Conservation (phyloP, 1,284 basidiomycete genomes). For the Cryptococcus sp. region DNA sequence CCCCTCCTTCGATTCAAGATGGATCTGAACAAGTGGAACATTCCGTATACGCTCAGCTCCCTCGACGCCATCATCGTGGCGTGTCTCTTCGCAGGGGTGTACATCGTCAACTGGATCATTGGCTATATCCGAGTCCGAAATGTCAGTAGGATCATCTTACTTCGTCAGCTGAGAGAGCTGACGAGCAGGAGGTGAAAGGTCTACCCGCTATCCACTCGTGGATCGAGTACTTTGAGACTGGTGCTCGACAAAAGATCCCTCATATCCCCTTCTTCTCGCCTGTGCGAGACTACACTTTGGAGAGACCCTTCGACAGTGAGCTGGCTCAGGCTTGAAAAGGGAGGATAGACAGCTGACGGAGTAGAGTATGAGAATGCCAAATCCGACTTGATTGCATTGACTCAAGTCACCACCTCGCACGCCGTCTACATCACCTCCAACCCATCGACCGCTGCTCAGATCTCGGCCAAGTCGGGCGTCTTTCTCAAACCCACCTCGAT, state of each 20-base stretch:
- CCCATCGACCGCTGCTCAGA: constrained; percentile 7
- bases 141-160: neutral
- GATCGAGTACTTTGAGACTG: constrained; percentile 19
- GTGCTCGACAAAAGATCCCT: constrained; percentile 14
- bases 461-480: constrained; percentile 7
- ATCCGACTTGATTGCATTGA: constrained; percentile 20
- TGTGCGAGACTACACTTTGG: constrained; percentile 10
- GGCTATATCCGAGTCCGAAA: neutral
- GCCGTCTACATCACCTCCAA: constrained; percentile 18
- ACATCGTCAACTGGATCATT: neutral
- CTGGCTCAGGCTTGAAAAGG: no score
- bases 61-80: neutral
- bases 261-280: constrained; percentile 21
- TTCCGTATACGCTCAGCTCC: neutral
- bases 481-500: constrained; percentile 14
- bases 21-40: no score
- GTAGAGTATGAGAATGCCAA: constrained; percentile 19
- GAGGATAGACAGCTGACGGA: neutral
- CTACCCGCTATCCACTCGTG: constrained; percentile 16
- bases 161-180: neutral
- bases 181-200: constrained; percentile 17
- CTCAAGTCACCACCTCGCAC: constrained; percentile 10
- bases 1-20: no score
- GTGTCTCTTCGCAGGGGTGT: neutral
- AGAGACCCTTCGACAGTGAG: constrained; percentile 13